Percentiles rank a stretch among this genome's conserved stretches.
Evolutionary conservation across 164 flowering plant genomes (phyloP).

Genomic region (Vitis vinifera): ASM3070453v1 NC_081807.1:2658001-2658500

Average conservation of each 20-base stretch:
- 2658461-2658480: conserved; percentile 40
- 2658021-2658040: conserved; percentile 70
- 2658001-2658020: conserved; percentile 77
- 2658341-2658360: conserved; percentile 28
- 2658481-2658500: conserved; percentile 33
- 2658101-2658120: conserved; percentile 57
- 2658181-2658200: conserved; percentile 79
- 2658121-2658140: conserved; percentile 41
- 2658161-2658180: conserved; percentile 78
- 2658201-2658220: conserved; percentile 79
- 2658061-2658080: conserved; percentile 74
- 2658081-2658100: conserved; percentile 50
- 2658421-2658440: conserved; percentile 60
- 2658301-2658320: conserved; percentile 64
- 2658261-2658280: conserved; percentile 61
- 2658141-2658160: conserved; percentile 78
- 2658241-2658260: conserved; percentile 66
- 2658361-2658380: conserved; percentile 50
- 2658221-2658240: conserved; percentile 66
- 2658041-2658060: conserved; percentile 72
- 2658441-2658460: conserved; percentile 46
- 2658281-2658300: conserved; percentile 70
- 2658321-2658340: conserved; percentile 58
- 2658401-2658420: conserved; percentile 44
- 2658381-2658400: conserved; percentile 60